Evolutionary conservation across 148 eudicot species (phyloP), one percentile per base, ranked within the genome.

Genomic region (Cornus suecica): DNA sequence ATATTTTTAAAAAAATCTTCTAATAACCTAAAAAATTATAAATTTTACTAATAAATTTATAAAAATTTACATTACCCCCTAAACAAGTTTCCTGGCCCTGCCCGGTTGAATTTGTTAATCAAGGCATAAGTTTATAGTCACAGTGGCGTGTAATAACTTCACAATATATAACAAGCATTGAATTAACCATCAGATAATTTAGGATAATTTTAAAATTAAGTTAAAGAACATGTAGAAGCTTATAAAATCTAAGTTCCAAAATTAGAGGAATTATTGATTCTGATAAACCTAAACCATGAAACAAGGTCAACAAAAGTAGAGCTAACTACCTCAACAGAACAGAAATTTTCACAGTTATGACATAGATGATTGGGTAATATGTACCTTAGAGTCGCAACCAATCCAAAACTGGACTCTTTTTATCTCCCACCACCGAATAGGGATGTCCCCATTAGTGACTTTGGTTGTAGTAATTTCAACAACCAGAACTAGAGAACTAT

Each of bases 311-410:
- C 24, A 58, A 52, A 58, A 58, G 62, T n/a, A 58, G 62, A n/a
- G 62, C 62, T 58, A 58, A 58, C 62, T 2, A 58, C 62, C 54
- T 58, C 62, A 58, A 58, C 62, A 58, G 62, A 58, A 58, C 23
- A 58, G 24, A 58, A n/a, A 20, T 20, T n/a, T 20, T 58, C 20
- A 58, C 8, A 58, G 24, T 58, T 22, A 0, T n/a, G 25, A 58
- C 1, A 58, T 22, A 58, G n/a, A 58, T 5, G n/a, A 58, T n/a
- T 7, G 62, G 20, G 24, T 6, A 58, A 58, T 25, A 8, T 14
- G 62, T n/a, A 10, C 25, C 62, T 58, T 58, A 58, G 8, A 58
- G 62, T 58, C 62, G n/a, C 62, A 58, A 58, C 62, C 23, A 58
- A 58, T 58, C 62, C 62, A 58, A 58, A 18, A 18, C 24, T 18